Evolutionary conservation across 2,329 filamentous ascomycete genomes (phyloP), one percentile per base, ranked within the genome.

Genomic region (Aureobasidium sp.): DNA sequence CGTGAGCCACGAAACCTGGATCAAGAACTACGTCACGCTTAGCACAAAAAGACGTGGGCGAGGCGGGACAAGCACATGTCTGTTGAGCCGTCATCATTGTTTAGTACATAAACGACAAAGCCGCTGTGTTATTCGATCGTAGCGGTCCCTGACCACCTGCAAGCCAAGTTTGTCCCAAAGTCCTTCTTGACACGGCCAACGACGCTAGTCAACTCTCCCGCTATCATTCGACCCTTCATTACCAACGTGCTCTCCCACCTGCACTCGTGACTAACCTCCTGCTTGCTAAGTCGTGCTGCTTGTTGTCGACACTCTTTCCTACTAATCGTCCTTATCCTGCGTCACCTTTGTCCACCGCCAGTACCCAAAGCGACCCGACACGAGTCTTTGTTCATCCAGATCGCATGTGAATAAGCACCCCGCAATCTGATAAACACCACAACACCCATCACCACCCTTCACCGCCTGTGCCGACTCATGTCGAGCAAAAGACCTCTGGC

Each of bases 391-490:
- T 59, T 26, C 56, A 8, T 34, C 57, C 23, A 20, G 48, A 60
- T 32, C 29, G 17, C 57, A 60, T 60, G 57, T 60, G 57, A 51
- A 60, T 26, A 60, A 36, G 8, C 34, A 60, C 57, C 57, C 57
- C 57, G 57, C 46, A 60, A 41, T 60, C 44, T 46, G 46, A 47
- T 59, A 46, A 47, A 47, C 55, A 46, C n/a, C 9, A 10, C 12
- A 42, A 36, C 42, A 23, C 20, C 9, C 13, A 23, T 8, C 9
- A 8, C 32, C 23, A 27, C 13, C 39, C 6, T 36, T 37, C 42
- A 59, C 55, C 55, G 44, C 55, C 32, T 59, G 42, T 20, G 34
- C 48, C 44, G 39, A 41, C 29, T 47, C 23, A 60, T 60, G 57
- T 60, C 57, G n/a, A 34, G n/a, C 36, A 41, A 42, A n/a, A 60